Evolutionary conservation across 2,329 filamentous ascomycete species (phyloP).

Genomic region (Arthrobotrys sinensis): DNA sequence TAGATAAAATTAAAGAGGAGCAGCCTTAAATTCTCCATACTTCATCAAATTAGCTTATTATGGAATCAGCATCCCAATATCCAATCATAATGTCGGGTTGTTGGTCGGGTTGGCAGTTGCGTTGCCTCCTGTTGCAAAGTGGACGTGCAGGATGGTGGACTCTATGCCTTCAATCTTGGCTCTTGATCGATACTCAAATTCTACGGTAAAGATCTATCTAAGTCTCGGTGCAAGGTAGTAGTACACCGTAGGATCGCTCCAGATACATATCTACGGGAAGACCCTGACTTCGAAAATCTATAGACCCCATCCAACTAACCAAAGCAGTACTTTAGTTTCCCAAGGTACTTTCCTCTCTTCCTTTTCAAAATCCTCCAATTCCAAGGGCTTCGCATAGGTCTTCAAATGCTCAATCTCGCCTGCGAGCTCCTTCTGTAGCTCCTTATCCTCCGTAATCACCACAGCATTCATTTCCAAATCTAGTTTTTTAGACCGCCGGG

Average conservation of each 20-base stretch:
- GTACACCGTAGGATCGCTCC: neutral
- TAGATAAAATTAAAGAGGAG: no score
- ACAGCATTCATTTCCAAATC: slow-evolving; percentile 92
- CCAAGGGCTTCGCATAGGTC: slow-evolving; percentile 78
- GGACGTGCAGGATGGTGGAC: no score
- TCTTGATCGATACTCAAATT: no score
- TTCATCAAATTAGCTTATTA: no score
- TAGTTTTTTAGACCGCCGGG: slow-evolving; percentile 89
- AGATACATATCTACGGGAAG: slow-evolving; percentile 1
- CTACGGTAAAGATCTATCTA: neutral
- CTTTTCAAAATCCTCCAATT: slow-evolving; percentile 82
- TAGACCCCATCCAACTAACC: slow-evolving; percentile 61
- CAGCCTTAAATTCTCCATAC: no score
- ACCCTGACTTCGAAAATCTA: slow-evolving; percentile 6
- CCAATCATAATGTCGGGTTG: neutral
- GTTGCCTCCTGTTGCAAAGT: neutral
- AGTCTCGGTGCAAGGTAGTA: neutral
- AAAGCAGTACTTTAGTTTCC: slow-evolving; percentile 73
- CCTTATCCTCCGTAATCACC: slow-evolving; percentile 83
- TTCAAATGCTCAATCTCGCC: slow-evolving; percentile 86
- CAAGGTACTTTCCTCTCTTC: slow-evolving; percentile 87
- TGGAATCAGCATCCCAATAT: no score
- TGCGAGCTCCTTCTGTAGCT: slow-evolving; percentile 79
- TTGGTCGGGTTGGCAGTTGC: neutral
- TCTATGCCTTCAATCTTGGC: no score